Conservation (phyloP, 2,329 filamentous ascomycete species). For the Alternaria sp. region DNA sequence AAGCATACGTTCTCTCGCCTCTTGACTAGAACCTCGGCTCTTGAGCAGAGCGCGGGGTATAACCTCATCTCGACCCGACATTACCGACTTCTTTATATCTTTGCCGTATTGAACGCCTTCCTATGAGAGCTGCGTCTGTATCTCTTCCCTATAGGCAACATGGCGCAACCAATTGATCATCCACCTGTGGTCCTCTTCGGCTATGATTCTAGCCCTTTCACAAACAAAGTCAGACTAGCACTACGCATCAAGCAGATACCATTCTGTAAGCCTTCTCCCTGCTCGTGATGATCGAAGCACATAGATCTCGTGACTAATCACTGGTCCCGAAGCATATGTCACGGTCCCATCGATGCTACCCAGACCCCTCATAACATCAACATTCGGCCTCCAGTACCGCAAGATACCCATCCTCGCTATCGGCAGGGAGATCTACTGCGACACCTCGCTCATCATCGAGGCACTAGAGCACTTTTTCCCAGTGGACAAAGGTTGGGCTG, state of each 20-base stretch:
- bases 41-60: slow-evolving; percentile 13
- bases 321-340: slow-evolving; percentile 41
- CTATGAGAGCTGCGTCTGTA: fast-evolving
- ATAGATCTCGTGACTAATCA: neutral
- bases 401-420: slow-evolving; percentile 48
- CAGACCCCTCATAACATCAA: slow-evolving; percentile 45
- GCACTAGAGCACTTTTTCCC: slow-evolving; percentile 46
- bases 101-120: neutral
- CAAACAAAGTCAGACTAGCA: slow-evolving; percentile 50
- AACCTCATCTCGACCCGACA: neutral
- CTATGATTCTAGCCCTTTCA: slow-evolving; percentile 47
- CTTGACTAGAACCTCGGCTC: slow-evolving; percentile 6
- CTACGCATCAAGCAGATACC: slow-evolving; percentile 51
- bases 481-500: slow-evolving; percentile 37
- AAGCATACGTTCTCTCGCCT: neutral
- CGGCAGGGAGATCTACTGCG: slow-evolving; percentile 47
- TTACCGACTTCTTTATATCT: neutral
- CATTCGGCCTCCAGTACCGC: slow-evolving; percentile 52
- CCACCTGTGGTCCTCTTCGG: slow-evolving; percentile 35
- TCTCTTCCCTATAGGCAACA: neutral
- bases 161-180: slow-evolving; percentile 12
- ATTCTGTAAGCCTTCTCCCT: slow-evolving; percentile 37
- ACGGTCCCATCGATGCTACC: slow-evolving; percentile 54
- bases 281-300: neutral
- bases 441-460: slow-evolving; percentile 47